Percentiles rank a stretch among this genome's conserved stretches.
phyloP scores from a whole-genome alignment of 1,139 yeast genomes.

The Lodderomyces parapsilosis region DNA sequence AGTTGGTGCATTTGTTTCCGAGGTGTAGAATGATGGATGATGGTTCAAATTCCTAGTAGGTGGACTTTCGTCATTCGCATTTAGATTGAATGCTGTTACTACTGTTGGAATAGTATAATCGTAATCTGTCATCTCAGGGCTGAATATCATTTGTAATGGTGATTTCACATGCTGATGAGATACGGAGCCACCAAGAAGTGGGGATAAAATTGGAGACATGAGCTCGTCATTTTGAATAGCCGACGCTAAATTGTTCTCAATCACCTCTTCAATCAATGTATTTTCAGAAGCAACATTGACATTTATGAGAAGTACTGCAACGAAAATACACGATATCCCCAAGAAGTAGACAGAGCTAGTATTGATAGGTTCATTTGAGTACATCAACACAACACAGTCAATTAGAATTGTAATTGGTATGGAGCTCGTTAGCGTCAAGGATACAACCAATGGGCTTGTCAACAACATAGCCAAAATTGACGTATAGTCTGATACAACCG shows the following conservation, averaged over 20 bases:
- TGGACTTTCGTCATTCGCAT: conserved; percentile 12
- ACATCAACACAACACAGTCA: conserved; percentile 35
- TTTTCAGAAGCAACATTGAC: conserved; percentile 42
- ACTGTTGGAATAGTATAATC: conserved; percentile 3
- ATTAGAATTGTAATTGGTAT: conserved; percentile 53
- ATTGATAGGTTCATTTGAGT: conserved; percentile 20
- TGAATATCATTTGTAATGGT: conserved; percentile 3
- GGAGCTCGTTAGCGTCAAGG: conserved; percentile 51
- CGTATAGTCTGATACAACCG: conserved; percentile 49
- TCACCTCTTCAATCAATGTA: conserved; percentile 46
- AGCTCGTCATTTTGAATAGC: conserved; percentile 47
- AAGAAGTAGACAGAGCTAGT: conserved; percentile 36
- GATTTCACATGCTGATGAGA: conserved; percentile 5
- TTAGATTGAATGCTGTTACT: conserved; percentile 17
- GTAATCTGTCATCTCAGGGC: background rate
- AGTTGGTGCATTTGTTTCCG: conserved; percentile 6
- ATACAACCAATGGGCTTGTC: conserved; percentile 54
- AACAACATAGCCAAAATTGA: conserved; percentile 51
- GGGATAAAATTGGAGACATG: conserved; percentile 48
- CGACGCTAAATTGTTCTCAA: conserved; percentile 48
- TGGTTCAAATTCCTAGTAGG: conserved; percentile 23
- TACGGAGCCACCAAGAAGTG: conserved; percentile 20
- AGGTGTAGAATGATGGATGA: conserved; percentile 20
- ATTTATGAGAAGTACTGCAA: conserved; percentile 49
- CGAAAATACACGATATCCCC: conserved; percentile 47